Conservation (phyloP, 805 yeast species). For the Yarrowia alimentaria region DNA sequence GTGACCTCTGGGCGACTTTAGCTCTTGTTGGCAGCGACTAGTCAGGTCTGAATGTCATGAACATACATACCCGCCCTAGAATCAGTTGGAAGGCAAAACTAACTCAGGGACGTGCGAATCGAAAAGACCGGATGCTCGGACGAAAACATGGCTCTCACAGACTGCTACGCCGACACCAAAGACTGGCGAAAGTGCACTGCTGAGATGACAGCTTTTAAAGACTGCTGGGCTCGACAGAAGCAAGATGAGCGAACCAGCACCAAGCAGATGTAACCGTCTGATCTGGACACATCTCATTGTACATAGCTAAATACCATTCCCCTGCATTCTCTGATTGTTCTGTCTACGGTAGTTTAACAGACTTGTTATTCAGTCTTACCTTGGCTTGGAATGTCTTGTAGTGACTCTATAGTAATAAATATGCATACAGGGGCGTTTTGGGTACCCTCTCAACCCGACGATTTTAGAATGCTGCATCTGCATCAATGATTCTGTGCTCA, state of each 20-base stretch:
- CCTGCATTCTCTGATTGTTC: neutral
- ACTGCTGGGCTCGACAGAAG: conserved; percentile 61
- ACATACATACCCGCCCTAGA: no score
- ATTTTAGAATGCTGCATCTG: conserved; percentile 9
- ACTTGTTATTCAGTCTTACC: no score
- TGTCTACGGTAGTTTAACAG: no score
- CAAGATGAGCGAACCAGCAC: conserved; percentile 48
- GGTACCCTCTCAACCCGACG: no score
- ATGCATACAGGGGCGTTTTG: no score
- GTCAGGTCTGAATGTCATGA: no score
- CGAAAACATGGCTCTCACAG: conserved; percentile 65
- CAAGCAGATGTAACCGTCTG: conserved; percentile 13
- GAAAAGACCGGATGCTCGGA: conserved; percentile 70
- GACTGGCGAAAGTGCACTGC: conserved; percentile 75
- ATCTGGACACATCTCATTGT: conserved; percentile 4
- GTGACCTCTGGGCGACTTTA: no score
- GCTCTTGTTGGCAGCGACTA: no score
- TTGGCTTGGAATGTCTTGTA: no score
- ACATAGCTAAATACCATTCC: conserved; percentile 5
- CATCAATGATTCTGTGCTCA: conserved; percentile 14
- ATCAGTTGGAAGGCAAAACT: neutral
- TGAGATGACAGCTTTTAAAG: conserved; percentile 61
- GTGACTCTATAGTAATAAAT: no score
- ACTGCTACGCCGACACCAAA: conserved; percentile 77
- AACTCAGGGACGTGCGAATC: conserved; percentile 64